phyloP scores from a whole-genome alignment of 768 basidiomycete genomes.

The Kwoniella newhampshirensis region DNA sequence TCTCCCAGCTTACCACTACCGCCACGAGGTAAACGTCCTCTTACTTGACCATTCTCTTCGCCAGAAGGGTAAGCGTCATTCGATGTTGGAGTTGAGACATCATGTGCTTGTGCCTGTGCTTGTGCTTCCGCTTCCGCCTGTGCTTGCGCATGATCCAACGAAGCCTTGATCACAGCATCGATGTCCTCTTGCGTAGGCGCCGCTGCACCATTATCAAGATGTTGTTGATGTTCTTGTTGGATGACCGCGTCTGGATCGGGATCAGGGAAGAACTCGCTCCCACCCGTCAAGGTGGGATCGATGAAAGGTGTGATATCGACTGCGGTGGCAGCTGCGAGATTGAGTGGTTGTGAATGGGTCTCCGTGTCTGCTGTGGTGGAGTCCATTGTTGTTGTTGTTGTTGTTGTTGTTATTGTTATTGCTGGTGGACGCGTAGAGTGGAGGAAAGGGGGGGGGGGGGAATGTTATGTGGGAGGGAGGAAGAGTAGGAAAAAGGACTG shows the following conservation, averaged over 20 bases:
- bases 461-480: conserved; percentile 14
- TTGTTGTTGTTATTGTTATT: not conserved
- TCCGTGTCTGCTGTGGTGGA: not conserved
- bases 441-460: conserved; percentile 4
- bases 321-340: conserved; percentile 8
- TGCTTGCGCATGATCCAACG: conserved; percentile 17
- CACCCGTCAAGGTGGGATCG: conserved; percentile 10
- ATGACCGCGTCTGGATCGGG: not conserved
- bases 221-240: conserved; percentile 1
- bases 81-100: too few species aligned
- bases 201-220: not conserved
- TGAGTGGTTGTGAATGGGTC: conserved; percentile 4
- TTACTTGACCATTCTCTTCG: too few species aligned
- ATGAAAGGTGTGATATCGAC: conserved; percentile 14
- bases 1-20: not conserved
- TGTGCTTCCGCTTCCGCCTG: conserved; percentile 6
- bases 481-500: conserved; percentile 2
- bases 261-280: conserved; percentile 15
- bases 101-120: conserved; percentile 4
- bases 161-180: conserved; percentile 21
- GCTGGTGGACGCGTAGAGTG: conserved; percentile 14
- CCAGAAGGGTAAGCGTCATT: too few species aligned
- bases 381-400: not conserved
- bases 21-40: too few species aligned
- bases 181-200: conserved; percentile 18